phyloP scores from a whole-genome alignment of 257 asterid species.

The Datura wrightii region DNA sequence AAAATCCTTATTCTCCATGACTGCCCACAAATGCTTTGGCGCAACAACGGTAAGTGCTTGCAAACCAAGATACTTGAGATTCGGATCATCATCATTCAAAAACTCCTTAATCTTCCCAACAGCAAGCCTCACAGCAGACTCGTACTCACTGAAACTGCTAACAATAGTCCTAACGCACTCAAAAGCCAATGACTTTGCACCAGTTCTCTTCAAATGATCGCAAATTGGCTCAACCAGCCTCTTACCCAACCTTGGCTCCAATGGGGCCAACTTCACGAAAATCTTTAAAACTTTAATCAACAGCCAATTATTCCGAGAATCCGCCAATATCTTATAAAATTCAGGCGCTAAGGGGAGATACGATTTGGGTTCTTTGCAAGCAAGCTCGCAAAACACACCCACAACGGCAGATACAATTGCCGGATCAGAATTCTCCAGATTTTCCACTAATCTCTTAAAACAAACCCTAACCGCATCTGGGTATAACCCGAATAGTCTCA shows the following conservation, averaged over 20 bases:
- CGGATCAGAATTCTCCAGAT: slow-evolving; percentile 68
- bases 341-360: slow-evolving; percentile 96
- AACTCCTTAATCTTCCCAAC: slow-evolving; percentile 77
- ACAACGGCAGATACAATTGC: slow-evolving; percentile 76
- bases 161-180: slow-evolving; percentile 83
- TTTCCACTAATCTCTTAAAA: slow-evolving; percentile 86
- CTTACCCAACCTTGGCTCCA: slow-evolving; percentile 91
- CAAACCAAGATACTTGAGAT: slow-evolving; percentile 86
- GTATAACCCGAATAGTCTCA: slow-evolving; percentile 72
- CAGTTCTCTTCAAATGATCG: slow-evolving; percentile 78
- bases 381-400: slow-evolving; percentile 90
- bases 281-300: slow-evolving; percentile 89
- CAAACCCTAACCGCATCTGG: slow-evolving; percentile 94
- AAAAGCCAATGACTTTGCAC: slow-evolving; percentile 80
- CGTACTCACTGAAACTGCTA: slow-evolving; percentile 77
- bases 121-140: slow-evolving; percentile 79
- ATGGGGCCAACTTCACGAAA: slow-evolving; percentile 70
- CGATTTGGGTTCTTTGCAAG: slow-evolving; percentile 72
- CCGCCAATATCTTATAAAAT: slow-evolving; percentile 77
- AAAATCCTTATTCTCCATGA: slow-evolving; percentile 86
- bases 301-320: slow-evolving; percentile 89
- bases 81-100: slow-evolving; percentile 80
- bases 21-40: slow-evolving; percentile 71
- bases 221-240: slow-evolving; percentile 82
- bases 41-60: slow-evolving; percentile 72